A percentile compares a stretch with the other conserved stretches of the same genome.
Conservation (phyloP, 1,284 basidiomycete genomes). For the Leccinum subrobustum region DNA sequence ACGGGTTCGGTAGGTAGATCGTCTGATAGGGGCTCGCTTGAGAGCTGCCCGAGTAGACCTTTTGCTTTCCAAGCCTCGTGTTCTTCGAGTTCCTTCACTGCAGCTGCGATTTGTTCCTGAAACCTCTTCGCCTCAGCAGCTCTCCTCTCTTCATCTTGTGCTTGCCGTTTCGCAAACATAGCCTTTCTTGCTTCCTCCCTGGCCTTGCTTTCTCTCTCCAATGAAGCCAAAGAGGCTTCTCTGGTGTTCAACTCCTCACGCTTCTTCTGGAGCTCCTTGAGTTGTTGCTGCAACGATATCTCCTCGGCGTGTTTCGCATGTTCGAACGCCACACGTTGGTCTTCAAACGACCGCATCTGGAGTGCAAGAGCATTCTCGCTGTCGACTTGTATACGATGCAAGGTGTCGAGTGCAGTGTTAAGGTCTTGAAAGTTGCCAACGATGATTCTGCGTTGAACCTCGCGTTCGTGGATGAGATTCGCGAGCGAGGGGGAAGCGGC, state of each 20-base stretch:
- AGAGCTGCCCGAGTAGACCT: slow-evolving; percentile 1
- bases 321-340: slow-evolving; percentile 23
- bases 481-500: slow-evolving; percentile 1
- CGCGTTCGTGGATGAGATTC: slow-evolving; percentile 12
- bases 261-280: slow-evolving; percentile 15
- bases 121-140: slow-evolving; percentile 16
- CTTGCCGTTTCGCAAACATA: slow-evolving; percentile 22
- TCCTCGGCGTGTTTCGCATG: slow-evolving; percentile 12
- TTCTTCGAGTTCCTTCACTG: slow-evolving; percentile 24
- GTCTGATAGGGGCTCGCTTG: not conserved
- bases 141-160: slow-evolving; percentile 26
- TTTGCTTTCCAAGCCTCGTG: slow-evolving; percentile 6
- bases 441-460: slow-evolving; percentile 13
- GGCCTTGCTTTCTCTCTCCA: slow-evolving; percentile 25
- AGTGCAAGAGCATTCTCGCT: slow-evolving; percentile 15
- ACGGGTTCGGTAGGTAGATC: slow-evolving; percentile 14
- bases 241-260: slow-evolving; percentile 22
- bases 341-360: slow-evolving; percentile 16
- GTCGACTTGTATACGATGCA: slow-evolving; percentile 19
- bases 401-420: slow-evolving; percentile 5
- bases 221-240: slow-evolving; percentile 18
- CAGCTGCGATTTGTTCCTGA: slow-evolving; percentile 22
- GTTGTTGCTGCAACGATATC: slow-evolving; percentile 6
- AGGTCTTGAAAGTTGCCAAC: slow-evolving; percentile 15
- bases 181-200: slow-evolving; percentile 28